Base-by-base conservation (phyloP, 2,329 filamentous ascomycete species). In the Stemphylium vesicarium region DNA sequence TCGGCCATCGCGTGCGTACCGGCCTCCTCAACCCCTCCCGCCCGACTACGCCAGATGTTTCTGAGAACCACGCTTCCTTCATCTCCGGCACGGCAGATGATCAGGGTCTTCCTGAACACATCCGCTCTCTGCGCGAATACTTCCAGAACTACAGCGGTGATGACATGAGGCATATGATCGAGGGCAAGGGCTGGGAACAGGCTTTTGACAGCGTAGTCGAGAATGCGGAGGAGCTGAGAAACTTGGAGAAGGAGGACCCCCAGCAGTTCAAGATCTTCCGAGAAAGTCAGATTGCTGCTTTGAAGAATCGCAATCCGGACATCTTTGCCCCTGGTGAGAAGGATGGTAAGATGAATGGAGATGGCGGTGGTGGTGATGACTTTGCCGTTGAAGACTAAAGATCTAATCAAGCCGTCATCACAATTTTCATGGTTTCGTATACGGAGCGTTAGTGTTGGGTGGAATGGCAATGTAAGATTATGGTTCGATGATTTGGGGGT, bases 171-270 rank as follows among this genome's bases (percentile, higher is more conserved):
- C 76, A 78, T 41, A 81, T 82, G 64, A 80, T 85, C 4, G 78
- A 81, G 47, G 78, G 82, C 37, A 82, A 84, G 62, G 88, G 89
- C 0, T 82, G 84, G 45, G 80, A 89, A 11, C 78, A 79, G 50
- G 83, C 85, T 0, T 87, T 91, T 61, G 81, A 84, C 64, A 84
- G 87, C 66, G 79, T 84, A 15, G 84, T 84, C 4, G 81, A 83
- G 24, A 90, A 92, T 60, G 85, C 87, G 0, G 84, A 86, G 58
- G 82, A 89, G 71, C 85, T 90, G 83, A 82, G 83, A 44, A 76
- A 77, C 7, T 85, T 92, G 67, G 81, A 79, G 63, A 64, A 70
- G 38, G 74, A 78, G 31, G 66, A 70, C 16, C 72, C 71, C 0
- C 65, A 68, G 3, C 64, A 69, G 7, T 77, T 75, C 31, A 64